Evolutionary conservation across 306 rosid genomes (phyloP).

Genomic region (Acacia melanoxylon): DNA sequence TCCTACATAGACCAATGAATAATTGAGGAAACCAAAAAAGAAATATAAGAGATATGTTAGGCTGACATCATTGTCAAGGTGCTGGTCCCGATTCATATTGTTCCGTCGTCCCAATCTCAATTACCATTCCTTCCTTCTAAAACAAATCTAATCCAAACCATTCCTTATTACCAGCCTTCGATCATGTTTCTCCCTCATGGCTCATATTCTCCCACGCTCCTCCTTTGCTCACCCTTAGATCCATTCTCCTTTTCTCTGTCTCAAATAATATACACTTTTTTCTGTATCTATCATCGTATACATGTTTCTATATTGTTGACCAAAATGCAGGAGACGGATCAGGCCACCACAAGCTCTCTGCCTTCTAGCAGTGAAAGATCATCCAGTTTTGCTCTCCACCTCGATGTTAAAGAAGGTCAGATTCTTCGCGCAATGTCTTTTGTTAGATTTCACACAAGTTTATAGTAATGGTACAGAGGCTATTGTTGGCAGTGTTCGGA

Average conservation of each 20-base stretch:
- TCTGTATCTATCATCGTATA: background rate
- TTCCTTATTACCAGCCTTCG: conserved; percentile 37
- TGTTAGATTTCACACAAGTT: background rate
- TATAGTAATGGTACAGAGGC: background rate
- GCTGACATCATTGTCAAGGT: background rate
- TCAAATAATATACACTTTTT: background rate
- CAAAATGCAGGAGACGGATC: conserved; percentile 46
- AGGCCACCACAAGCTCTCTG: conserved; percentile 43
- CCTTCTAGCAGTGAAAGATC: conserved; percentile 50
- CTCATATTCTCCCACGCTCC: conserved; percentile 53
- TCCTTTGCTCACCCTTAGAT: conserved; percentile 22
- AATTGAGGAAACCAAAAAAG: background rate
- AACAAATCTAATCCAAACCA: conserved; percentile 33
- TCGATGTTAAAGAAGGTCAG: conserved; percentile 2
- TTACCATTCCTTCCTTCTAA: conserved; percentile 17
- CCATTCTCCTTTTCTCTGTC: background rate
- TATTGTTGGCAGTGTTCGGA: background rate
- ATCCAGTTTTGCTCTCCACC: background rate
- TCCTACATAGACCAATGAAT: background rate
- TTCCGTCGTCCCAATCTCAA: background rate
- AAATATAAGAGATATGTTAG: background rate
- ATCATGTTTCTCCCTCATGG: conserved; percentile 38
- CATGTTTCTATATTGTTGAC: background rate
- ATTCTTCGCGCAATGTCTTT: background rate
- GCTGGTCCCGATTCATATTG: background rate